Conservation (phyloP, 306 rosid species). For the Herpetospermum pedunculosum region DNA sequence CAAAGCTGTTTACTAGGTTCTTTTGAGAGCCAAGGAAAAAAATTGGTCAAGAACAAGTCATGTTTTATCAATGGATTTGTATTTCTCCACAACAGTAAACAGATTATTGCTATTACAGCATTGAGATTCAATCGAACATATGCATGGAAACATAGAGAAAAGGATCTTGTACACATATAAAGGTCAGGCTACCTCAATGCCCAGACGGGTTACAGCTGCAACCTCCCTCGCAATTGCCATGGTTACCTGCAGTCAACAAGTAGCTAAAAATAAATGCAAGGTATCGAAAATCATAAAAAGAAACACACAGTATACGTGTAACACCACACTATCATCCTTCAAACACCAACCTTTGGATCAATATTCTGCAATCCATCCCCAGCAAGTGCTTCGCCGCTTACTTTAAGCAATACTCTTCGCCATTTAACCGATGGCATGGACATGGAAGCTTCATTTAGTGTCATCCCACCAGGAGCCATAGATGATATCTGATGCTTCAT, state of each 20-base stretch:
- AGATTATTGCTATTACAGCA: not conserved
- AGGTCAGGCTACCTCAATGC: slow-evolving; percentile 61
- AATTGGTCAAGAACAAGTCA: not conserved
- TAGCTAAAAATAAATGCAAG: not conserved
- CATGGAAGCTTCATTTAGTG: slow-evolving; percentile 40
- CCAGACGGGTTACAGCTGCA: slow-evolving; percentile 87
- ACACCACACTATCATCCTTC: not conserved
- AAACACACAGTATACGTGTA: not conserved
- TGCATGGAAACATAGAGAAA: not conserved
- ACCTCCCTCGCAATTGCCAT: slow-evolving; percentile 97
- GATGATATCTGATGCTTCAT: slow-evolving; percentile 46
- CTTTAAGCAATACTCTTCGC: slow-evolving; percentile 94
- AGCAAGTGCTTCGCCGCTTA: slow-evolving; percentile 95
- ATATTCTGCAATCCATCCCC: slow-evolving; percentile 77
- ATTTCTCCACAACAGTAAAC: not conserved
- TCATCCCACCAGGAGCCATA: slow-evolving; percentile 33
- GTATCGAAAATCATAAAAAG: not conserved
- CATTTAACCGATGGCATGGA: slow-evolving; percentile 48
- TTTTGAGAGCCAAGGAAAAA: not conserved
- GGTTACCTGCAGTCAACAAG: slow-evolving; percentile 38
- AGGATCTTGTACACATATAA: not conserved
- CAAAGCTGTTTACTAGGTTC: not conserved
- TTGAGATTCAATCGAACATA: not conserved
- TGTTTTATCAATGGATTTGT: not conserved
- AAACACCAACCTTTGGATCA: slow-evolving; percentile 70